Conservation (phyloP, 257 asterid genomes). For the Ballota nigra region DNA sequence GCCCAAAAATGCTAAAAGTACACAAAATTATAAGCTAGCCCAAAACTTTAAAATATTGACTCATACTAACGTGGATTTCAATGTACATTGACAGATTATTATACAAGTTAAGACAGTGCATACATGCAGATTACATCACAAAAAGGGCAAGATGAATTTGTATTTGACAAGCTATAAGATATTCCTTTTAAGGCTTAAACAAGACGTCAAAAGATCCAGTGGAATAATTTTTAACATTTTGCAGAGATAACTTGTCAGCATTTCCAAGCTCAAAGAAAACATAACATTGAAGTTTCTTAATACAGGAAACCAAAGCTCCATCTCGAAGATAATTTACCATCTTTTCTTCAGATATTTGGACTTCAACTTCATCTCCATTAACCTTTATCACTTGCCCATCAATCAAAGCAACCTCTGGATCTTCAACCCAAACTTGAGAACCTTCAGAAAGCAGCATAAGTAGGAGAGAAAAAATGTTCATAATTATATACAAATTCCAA, state of each 20-base stretch:
- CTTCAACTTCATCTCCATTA: conserved; percentile 54
- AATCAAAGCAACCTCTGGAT: conserved; percentile 62
- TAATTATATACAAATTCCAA: not conserved
- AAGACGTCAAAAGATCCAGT: conserved; percentile 1
- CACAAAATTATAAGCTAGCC: conserved; percentile 8
- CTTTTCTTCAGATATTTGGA: conserved; percentile 57
- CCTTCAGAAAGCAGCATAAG: conserved; percentile 35
- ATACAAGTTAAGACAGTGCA: not conserved
- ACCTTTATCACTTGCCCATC: conserved; percentile 66
- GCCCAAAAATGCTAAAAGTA: not conserved
- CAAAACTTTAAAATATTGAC: not conserved
- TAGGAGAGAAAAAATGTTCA: not conserved
- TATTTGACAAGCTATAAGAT: not conserved
- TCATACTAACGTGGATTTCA: not conserved
- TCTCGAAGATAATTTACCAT: conserved; percentile 40
- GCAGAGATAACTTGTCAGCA: not conserved
- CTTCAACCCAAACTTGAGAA: conserved; percentile 85
- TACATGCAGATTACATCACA: not conserved
- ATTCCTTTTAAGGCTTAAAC: not conserved
- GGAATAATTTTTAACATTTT: not conserved
- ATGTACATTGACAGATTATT: not conserved
- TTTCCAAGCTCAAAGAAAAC: not conserved
- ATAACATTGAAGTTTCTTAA: not conserved
- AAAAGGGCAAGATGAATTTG: not conserved
- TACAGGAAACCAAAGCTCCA: not conserved